phyloP scores from a whole-genome alignment of 1,284 basidiomycete species.

The Polyporus tsugae region DNA sequence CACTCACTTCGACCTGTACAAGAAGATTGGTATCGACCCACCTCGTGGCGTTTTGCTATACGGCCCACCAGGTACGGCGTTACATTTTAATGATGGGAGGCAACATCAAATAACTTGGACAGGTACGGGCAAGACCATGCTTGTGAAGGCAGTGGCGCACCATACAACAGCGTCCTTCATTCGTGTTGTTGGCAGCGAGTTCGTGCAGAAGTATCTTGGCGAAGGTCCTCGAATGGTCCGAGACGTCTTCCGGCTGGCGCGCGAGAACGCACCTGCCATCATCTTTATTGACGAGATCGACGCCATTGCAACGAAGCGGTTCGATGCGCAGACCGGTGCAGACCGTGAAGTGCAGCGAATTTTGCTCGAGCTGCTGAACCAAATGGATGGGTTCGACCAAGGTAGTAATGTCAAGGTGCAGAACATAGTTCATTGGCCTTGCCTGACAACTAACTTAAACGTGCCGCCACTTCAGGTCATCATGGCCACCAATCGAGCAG shows the following conservation, averaged over 20 bases:
- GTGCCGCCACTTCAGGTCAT: constrained; percentile 74
- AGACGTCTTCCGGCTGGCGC: constrained; percentile 97
- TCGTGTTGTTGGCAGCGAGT: constrained; percentile 97
- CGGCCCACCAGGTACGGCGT: constrained; percentile 83
- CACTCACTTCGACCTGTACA: constrained; percentile 97
- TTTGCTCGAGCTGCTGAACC: constrained; percentile 96
- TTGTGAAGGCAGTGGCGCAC: constrained; percentile 98
- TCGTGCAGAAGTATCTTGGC: constrained; percentile 99
- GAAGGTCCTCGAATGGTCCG: constrained; percentile 99
- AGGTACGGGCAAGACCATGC: constrained; percentile 99
- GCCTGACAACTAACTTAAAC: neutral
- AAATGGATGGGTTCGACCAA: constrained; percentile 99
- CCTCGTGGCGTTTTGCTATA: constrained; percentile 94
- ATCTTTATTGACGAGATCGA: constrained; percentile 99
- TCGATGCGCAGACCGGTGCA: constrained; percentile 99
- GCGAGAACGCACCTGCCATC: constrained; percentile 97
- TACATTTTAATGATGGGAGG: neutral
- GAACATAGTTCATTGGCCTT: neutral
- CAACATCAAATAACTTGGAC: neutral
- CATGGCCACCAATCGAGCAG: constrained; percentile 98
- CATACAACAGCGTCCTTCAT: constrained; percentile 98
- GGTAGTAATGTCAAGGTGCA: constrained; percentile 97
- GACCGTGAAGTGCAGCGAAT: constrained; percentile 99
- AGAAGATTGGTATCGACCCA: constrained; percentile 99
- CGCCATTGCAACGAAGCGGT: constrained; percentile 99